Base-by-base conservation (phyloP, 768 basidiomycete genomes). In the Phlebiopsis gigantea region DNA sequence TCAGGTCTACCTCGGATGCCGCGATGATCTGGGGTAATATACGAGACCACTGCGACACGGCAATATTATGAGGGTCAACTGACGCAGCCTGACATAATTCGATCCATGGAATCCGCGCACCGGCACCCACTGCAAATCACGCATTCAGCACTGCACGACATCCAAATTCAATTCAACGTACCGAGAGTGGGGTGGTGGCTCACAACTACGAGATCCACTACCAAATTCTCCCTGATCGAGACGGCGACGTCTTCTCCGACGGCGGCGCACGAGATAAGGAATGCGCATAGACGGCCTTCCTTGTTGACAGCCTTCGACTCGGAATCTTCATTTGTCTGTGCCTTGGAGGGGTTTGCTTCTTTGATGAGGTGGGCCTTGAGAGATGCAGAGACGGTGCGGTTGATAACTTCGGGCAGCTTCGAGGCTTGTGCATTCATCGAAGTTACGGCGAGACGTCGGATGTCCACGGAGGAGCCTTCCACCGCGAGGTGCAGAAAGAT, bases 41-140 rank as follows among this genome's bases (percentile, higher is more conserved):
- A 7, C 68, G 69, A 56, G 84, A 79, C 1, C 83, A 44, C 56
- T 82, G 73, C 22, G 70, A 72, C 7, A 73, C 74, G 4, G 88
- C 75, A 5, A 90, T 69, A 14, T 79, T 78, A 21, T 75, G 73
- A 1, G 93, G 93, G 65, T 96, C 90, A 4, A 79, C 65, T 1
- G 74, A 67, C 0, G 87, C 84, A 57, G 78, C 80, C 62, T 90
- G 90, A 55, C 88, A 90, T 4, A 90, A 61, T 55, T 92, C 89
- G 57, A 95, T 88, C 93, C 93, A 97, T 1, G 65, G 64, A 61
- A 82, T 84, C 17, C 82, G 78, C 8, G 79, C 77, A 15, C 73
- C 69, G 21, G 73, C 77, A 60, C 75, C 81, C 81, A 55, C 55
- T 52, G 26, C 3, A 58, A 4, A 21, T 25, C 22, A 55, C 25